These are phyloP conservation scores for Hypoxylon sp. DNA, from an alignment of 2,329 filamentous ascomycete species.

Conservation along the genomic window DNA sequence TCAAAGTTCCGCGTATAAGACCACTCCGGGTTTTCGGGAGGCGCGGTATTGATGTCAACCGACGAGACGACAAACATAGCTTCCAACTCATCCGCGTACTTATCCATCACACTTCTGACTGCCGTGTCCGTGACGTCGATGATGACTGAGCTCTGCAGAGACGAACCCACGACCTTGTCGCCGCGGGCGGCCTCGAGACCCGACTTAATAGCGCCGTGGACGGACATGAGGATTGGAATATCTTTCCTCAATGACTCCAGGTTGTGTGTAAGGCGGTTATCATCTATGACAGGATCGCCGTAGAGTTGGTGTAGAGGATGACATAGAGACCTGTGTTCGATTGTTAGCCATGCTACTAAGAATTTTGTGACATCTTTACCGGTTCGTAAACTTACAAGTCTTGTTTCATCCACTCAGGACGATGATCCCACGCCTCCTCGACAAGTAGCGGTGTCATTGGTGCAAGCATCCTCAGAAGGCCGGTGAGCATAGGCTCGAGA, in stretches of 20 bases:
- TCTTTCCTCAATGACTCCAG: slow-evolving; percentile 56
- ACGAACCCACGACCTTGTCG: slow-evolving; percentile 80
- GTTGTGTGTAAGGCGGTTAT: slow-evolving; percentile 54
- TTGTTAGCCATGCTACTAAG: neutral
- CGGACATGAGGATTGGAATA: slow-evolving; percentile 62
- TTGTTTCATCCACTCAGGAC: slow-evolving; percentile 72
- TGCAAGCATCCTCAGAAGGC: slow-evolving; percentile 81
- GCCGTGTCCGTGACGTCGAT: slow-evolving; percentile 59
- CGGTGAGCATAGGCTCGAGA: slow-evolving; percentile 74
- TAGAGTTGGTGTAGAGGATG: slow-evolving; percentile 64
- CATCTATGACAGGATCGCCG: slow-evolving; percentile 57
- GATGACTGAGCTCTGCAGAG: slow-evolving; percentile 79
- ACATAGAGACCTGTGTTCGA: slow-evolving; percentile 41
- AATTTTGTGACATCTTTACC: neutral
- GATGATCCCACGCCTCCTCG: slow-evolving; percentile 87
- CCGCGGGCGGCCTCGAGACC: slow-evolving; percentile 79
- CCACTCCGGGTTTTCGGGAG: slow-evolving; percentile 53
- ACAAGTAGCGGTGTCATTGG: slow-evolving; percentile 86
- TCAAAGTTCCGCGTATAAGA: slow-evolving; percentile 58
- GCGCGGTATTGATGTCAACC: slow-evolving; percentile 61
- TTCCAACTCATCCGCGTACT: slow-evolving; percentile 65
- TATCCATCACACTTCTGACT: slow-evolving; percentile 52
- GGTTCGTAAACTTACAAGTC: slow-evolving; percentile 53
- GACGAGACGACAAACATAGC: slow-evolving; percentile 76
- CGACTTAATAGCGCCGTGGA: slow-evolving; percentile 76